Evolutionary conservation across 2,329 filamentous ascomycete genomes (phyloP).

Genomic region (Alternaria brassicicola): DNA sequence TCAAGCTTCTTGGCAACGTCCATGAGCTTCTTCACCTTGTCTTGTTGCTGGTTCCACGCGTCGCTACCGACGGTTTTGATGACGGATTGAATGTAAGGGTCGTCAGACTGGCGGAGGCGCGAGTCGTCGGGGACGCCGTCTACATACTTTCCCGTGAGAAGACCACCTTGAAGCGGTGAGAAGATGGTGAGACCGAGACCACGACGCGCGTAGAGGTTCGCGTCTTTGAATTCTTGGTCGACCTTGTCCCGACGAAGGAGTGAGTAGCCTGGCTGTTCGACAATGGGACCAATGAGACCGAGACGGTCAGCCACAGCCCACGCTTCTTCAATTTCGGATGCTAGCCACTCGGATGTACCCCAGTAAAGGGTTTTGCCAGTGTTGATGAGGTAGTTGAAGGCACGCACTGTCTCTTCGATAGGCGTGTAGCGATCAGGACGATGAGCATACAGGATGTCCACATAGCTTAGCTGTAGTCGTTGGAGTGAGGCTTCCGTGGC

Average conservation of each 20-base stretch:
- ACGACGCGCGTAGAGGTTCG: conserved; percentile 59
- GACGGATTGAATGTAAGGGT: conserved; percentile 59
- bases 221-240: conserved; percentile 63
- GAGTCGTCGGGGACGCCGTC: conserved; percentile 64
- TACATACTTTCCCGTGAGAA: conserved; percentile 68
- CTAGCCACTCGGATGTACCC: conserved; percentile 66
- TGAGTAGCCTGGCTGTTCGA: conserved; percentile 63
- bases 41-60: conserved; percentile 62
- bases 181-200: conserved; percentile 62
- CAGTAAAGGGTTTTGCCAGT: conserved; percentile 71
- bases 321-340: conserved; percentile 65
- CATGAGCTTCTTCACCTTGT: conserved; percentile 58
- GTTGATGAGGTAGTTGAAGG: conserved; percentile 73
- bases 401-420: conserved; percentile 73
- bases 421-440: conserved; percentile 70
- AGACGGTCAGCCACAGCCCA: conserved; percentile 64
- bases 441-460: conserved; percentile 73
- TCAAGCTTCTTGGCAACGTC: conserved; percentile 68
- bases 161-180: conserved; percentile 61
- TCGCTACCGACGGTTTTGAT: conserved; percentile 54
- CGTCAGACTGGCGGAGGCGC: conserved; percentile 61
- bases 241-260: conserved; percentile 63
- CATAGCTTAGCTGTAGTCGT: conserved; percentile 64
- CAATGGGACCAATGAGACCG: conserved; percentile 62
- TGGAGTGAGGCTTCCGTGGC: conserved; percentile 65